Evolutionary conservation across 805 yeast species (phyloP), one percentile per base, ranked within the genome.

Genomic region (Candida adriatica): DNA sequence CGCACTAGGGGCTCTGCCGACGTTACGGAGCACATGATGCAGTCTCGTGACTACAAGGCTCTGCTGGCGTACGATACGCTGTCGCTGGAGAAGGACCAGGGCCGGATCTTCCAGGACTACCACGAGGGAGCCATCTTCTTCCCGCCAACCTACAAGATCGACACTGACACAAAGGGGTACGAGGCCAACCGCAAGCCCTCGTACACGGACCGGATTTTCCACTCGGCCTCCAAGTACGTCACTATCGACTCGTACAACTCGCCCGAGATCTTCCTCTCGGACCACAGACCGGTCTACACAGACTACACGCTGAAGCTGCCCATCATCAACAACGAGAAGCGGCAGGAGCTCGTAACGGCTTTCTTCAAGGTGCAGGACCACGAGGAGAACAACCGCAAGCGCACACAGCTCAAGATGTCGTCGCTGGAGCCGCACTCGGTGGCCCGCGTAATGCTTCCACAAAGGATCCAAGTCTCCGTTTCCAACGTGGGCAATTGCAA

Each of bases 201-300:
- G 1, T 75, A 75, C 46, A 74, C 81, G 0, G 83, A 75, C 39
- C 59, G 83, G 19, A 62, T 75, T 3, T 45, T 75, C 14, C 65
- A 56, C 46, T 51, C 65, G 2, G 53, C 55, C 4, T 36, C 53
- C 13, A 49, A 49, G 16, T 58, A 57, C 34, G 46, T 48, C n/a
- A 42, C 27, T 18, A 39, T 46, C n/a, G 22, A 38, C 2, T 49
- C 56, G 17, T 44, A 49, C 18, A 27, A 45, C 0, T 43, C 55
- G 6, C 42, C 50, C 13, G 46, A 46, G 1, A 35, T 56, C 5
- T 29, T 30, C 6, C 47, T 61, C 0, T 72, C 79, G 0, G 83
- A 75, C 42, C 83, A 75, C 46, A 59, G 64, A 31, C 81, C 83
- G 0, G 79, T 75, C 3, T 47, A 50, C 10, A 52, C 68, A 3